A percentile compares a stretch with the other conserved stretches of the same genome.
Conservation (phyloP, 2,329 filamentous ascomycete species). For the Ceratocystis colombiana region DNA sequence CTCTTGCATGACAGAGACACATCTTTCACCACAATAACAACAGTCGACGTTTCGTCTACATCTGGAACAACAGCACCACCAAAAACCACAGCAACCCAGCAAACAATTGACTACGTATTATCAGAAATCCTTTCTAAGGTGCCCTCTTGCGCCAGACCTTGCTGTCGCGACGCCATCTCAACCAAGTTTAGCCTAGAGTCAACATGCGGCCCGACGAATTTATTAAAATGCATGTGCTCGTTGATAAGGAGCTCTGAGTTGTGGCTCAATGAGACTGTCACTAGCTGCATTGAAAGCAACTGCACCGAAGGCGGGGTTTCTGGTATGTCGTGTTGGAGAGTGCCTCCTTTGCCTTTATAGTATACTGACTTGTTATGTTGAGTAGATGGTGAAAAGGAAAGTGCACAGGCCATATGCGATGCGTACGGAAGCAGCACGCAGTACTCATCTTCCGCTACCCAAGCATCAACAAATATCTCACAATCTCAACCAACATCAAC, state of each 20-base stretch:
- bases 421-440: background rate
- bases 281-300: constrained; percentile 19
- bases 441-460: constrained; percentile 1
- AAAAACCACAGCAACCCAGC: constrained; percentile 9
- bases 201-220: constrained; percentile 14
- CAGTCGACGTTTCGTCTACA: background rate
- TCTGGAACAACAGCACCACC: constrained; percentile 6
- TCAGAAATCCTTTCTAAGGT: constrained; percentile 18
- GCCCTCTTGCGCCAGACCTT: constrained; percentile 16
- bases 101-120: constrained; percentile 9
- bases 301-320: constrained; percentile 15
- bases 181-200: constrained; percentile 13
- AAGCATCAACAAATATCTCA: background rate
- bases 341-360: background rate
- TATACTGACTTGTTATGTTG: background rate
- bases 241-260: constrained; percentile 15
- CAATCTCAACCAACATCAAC: background rate
- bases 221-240: constrained; percentile 19
- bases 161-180: constrained; percentile 16
- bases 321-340: constrained; percentile 11
- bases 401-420: constrained; percentile 13
- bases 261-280: constrained; percentile 13
- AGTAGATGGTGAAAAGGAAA: constrained; percentile 13
- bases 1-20: background rate
- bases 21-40: background rate